A percentile compares a stretch with the other conserved stretches of the same genome.
phyloP scores from a whole-genome alignment of 177 flowering plant species.

The Vitis hybrid region DNA sequence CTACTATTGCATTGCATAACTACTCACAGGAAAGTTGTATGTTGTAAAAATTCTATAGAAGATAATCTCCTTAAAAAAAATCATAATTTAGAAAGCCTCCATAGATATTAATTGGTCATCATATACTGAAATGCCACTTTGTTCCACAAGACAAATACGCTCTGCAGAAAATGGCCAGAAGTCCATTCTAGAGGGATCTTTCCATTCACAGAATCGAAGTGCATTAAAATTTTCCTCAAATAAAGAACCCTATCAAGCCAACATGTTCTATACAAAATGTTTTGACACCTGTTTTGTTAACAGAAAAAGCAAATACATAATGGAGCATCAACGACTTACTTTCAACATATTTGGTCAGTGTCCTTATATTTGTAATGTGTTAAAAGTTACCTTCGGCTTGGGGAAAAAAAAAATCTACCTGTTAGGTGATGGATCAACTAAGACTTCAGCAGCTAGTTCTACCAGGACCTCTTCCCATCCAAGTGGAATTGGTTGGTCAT shows the following conservation, averaged over 20 bases:
- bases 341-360: neutral
- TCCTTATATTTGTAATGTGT: neutral
- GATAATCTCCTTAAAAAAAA: neutral
- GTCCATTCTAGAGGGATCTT: neutral
- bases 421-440: constrained; percentile 59
- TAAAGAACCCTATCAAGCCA: neutral
- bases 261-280: neutral
- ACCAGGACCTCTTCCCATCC: constrained; percentile 74
- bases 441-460: constrained; percentile 63
- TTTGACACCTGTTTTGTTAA: neutral
- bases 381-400: neutral
- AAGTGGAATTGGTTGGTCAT: constrained; percentile 70
- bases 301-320: neutral
- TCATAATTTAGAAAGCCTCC: no score
- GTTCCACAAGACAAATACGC: neutral
- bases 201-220: neutral
- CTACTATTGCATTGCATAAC: neutral
- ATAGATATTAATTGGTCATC: neutral
- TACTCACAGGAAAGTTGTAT: neutral
- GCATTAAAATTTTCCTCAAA: neutral
- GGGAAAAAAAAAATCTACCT: constrained; percentile 28
- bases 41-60: neutral
- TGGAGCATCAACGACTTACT: neutral
- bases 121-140: neutral
- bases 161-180: neutral